These are phyloP conservation scores for Adansonia rubrostipa DNA, from an alignment of 441 rosid genomes.

Conservation along the genomic window DNA sequence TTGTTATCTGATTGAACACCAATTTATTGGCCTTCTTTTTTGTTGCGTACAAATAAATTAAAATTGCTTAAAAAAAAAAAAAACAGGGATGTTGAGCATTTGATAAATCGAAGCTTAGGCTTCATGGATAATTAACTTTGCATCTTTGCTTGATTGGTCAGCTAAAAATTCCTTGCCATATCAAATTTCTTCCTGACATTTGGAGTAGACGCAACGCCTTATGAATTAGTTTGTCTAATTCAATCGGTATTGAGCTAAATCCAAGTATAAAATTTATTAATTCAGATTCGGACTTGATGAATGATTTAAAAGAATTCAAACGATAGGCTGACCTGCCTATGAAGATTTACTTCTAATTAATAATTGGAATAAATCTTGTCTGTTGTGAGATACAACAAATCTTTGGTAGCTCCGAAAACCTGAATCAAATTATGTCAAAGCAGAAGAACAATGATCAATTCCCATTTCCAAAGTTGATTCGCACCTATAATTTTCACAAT, in stretches of 20 bases:
- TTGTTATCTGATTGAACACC: neutral
- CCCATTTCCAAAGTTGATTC: neutral
- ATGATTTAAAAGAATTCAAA: too few species aligned
- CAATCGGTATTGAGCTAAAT: too few species aligned
- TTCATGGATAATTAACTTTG: neutral
- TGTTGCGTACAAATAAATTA: neutral
- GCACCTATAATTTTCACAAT: neutral
- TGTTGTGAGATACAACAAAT: neutral
- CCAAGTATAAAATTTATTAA: too few species aligned
- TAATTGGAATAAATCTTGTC: neutral
- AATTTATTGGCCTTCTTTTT: neutral
- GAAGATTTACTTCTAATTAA: neutral
- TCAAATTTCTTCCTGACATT: neutral
- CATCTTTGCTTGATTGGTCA: neutral
- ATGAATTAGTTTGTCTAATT: too few species aligned
- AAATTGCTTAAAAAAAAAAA: neutral
- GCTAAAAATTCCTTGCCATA: neutral
- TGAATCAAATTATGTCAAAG: neutral
- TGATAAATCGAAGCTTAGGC: neutral
- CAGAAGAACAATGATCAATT: neutral
- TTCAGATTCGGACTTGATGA: too few species aligned
- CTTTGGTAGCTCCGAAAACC: neutral
- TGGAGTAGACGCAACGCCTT: constrained; percentile 15
- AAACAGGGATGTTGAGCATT: neutral
- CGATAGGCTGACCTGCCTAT: too few species aligned